A percentile compares a stretch with the other conserved stretches of the same genome.
These are phyloP conservation scores for Tinospora cordifolia DNA, from an alignment of 164 flowering plant genomes.

Conservation along the genomic window DNA sequence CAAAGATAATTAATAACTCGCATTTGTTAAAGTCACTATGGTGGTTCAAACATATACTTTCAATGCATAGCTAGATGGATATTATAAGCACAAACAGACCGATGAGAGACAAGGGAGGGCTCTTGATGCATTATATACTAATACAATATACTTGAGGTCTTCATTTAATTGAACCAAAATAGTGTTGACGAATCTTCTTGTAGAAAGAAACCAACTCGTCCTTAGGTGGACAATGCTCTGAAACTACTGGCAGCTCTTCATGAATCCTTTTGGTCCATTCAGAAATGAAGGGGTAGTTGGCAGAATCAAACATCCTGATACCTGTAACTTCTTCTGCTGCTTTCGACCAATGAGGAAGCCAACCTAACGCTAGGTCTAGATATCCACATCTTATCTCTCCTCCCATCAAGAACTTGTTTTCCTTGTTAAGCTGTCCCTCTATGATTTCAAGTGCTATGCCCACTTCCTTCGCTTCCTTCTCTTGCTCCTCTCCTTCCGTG, in stretches of 20 bases:
- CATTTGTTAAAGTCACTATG: no score
- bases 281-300: not conserved
- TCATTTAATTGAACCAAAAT: no score
- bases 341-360: constrained; percentile 1
- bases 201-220: not conserved
- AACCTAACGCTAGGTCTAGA: constrained; percentile 1
- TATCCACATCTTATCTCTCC: constrained; percentile 1
- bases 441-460: not conserved
- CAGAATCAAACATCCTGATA: not conserved
- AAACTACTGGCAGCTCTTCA: not conserved
- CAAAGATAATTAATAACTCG: no score
- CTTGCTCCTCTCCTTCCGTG: constrained; percentile 5
- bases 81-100: no score
- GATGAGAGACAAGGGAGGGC: no score
- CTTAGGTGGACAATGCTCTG: not conserved
- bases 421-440: not conserved
- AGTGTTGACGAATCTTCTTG: no score
- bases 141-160: no score
- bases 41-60: no score
- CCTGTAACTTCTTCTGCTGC: not conserved
- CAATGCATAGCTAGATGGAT: no score
- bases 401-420: not conserved
- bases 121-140: no score
- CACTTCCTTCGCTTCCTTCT: not conserved
- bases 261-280: not conserved